Base-by-base conservation (phyloP, 768 basidiomycete species). In the Podaxis sp. region DNA sequence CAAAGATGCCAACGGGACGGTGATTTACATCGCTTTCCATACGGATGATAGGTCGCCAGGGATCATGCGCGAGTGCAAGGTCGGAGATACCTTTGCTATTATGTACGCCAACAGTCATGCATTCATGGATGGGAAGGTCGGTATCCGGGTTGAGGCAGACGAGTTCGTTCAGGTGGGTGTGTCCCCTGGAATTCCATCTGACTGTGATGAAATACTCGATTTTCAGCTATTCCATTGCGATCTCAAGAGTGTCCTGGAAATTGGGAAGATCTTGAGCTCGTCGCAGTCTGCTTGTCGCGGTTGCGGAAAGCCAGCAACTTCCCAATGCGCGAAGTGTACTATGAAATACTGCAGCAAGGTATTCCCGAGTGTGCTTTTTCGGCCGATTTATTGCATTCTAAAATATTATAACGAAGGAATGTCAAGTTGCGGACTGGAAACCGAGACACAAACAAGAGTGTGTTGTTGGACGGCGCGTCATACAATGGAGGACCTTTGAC, bases 41-140 rank as follows among this genome's bases (percentile, higher is more conserved):
- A 63, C 61, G 13, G 66, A 65, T 5, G 68, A 69, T 17, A 38
- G 61, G 13, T 54, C 63, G 2, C 65, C 65, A 2, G 33, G 33
- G n/a, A 51, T 64, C 6, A 8, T 46, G 19, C 24, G 39, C 9
- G 39, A 59, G n/a, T 66, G 63, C 42, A 26, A 63, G 13, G 58
- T 60, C 15, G 67, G 67, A 19, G 58, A 64, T 17, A 68, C 67
- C 1, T 42, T 68, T 8, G 63, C 63, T 12, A 57, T 68, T 13
- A 68, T 68, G 67, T 66, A 68, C 36, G 67, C 65, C 28, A 55
- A 61, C 26, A 61, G 60, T 36, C 67, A 68, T 55, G 13, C 5
- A 7, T 68, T 68, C 28, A 28, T 28, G 17, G 67, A 68, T 36
- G 67, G 67, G n/a, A 52, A 68, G 30, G 26, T 53, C n/a, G 67